Percentiles rank a stretch among this genome's conserved stretches.
Evolutionary conservation across 1,139 yeast genomes (phyloP).

Genomic region (Geotrichum reessii): DNA sequence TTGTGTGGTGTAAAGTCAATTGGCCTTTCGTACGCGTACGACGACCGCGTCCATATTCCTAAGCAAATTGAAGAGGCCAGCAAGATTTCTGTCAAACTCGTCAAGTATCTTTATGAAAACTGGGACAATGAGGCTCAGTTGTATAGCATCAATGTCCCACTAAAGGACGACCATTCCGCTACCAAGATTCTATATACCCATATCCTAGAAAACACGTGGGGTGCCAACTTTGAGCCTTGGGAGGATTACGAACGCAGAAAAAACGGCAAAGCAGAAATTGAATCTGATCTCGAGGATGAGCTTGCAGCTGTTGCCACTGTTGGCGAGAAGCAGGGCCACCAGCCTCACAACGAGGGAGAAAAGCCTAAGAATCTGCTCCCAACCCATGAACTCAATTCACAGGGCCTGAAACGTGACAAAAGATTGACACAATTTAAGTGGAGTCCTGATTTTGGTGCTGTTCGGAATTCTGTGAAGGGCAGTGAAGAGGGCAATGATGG

Average conservation of each 20-base stretch:
- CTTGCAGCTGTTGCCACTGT: constrained; percentile 14
- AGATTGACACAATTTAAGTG: constrained; percentile 50
- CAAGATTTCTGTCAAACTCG: constrained; percentile 55
- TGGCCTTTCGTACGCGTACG: constrained; percentile 80
- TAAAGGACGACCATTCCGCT: constrained; percentile 47
- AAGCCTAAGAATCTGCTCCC: constrained; percentile 14
- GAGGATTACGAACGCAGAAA: constrained; percentile 17
- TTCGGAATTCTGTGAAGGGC: constrained; percentile 53
- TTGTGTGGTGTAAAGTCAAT: constrained; percentile 69
- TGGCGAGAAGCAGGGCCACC: constrained; percentile 5
- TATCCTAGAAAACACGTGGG: constrained; percentile 75
- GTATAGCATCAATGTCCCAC: constrained; percentile 80
- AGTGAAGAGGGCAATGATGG: constrained; percentile 49
- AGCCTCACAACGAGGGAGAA: constrained; percentile 8
- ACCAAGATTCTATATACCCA: constrained; percentile 70
- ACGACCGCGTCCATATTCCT: constrained; percentile 48
- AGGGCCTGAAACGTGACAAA: constrained; percentile 17
- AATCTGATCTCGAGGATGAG: constrained; percentile 16
- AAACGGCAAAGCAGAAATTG: background rate
- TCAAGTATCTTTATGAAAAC: constrained; percentile 50
- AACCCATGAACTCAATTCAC: constrained; percentile 9
- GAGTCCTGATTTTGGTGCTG: constrained; percentile 75
- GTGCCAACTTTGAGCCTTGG: constrained; percentile 46
- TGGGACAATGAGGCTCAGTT: constrained; percentile 61
- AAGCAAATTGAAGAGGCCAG: constrained; percentile 61